Evolutionary conservation across 768 basidiomycete species (phyloP), one percentile per base, ranked within the genome.

Genomic region (Tricholoma matsutake): DNA sequence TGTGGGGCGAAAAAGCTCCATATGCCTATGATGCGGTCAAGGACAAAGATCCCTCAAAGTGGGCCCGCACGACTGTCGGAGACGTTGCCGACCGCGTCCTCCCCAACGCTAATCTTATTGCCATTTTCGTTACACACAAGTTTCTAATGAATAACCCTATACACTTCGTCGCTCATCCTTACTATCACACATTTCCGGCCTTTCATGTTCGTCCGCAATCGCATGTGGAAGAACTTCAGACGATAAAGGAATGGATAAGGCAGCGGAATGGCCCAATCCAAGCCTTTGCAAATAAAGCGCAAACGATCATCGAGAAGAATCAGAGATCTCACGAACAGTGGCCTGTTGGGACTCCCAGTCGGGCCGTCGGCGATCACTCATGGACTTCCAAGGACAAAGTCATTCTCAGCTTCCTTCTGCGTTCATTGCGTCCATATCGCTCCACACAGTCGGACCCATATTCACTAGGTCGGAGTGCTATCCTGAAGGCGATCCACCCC

Each of bases 401-500:
- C 11, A 86, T 93, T 62, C 72, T 92, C 20, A 75, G 75, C 2
- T 88, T 89, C 57, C 75, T 94, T 16, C 69, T 77, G 11, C 76
- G 81, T 20, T 80, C 88, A 16, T 68, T 91, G 34, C 81, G 82
- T 9, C 73, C 74, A 22, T 67, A 65, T 11, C 82, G 82, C 8
- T 64, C 73, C 4, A 81, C 73, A 39, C 91, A 94, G 69, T 10
- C n/a, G 0, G 85, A 92, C 57, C 89, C 89, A 0, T 92, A 87
- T 67, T 68, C 74, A 1, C 68, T 83, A 1, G 75, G 82, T 0
- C 76, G 81, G 28, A 79, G 82, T 14, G 73, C 75, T 14, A 82
- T 96, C 58, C 64, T 94, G 39, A 89, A 87, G 68, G 71, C 73
- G 51, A 67, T 93, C 25, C 75, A 79, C 18, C 68, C 79, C 3